A percentile compares a stretch with the other conserved stretches of the same genome.
Conservation (phyloP, 805 yeast genomes). For the Hanseniaspora singularis region DNA sequence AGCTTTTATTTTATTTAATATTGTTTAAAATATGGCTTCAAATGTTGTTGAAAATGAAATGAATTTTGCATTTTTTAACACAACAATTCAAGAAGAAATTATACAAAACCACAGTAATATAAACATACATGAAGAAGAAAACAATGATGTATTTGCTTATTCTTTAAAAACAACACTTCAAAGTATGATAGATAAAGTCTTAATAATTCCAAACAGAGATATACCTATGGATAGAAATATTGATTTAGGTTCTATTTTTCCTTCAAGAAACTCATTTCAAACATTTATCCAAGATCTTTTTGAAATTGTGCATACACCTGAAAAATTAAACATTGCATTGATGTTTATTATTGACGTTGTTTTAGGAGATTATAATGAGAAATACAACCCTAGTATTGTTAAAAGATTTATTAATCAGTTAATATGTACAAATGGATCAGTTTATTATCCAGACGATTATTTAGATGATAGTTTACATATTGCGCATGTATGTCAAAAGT, state of each 20-base stretch:
- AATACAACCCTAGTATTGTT: background rate
- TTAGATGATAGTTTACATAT: slow-evolving; percentile 3
- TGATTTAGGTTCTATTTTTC: background rate
- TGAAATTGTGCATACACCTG: slow-evolving; percentile 14
- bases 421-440: background rate
- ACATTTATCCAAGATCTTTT: slow-evolving; percentile 6
- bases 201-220: background rate
- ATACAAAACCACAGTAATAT: background rate
- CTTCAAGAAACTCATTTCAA: background rate
- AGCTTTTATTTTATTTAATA: too few species aligned
- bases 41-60: background rate
- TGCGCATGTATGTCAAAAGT: slow-evolving; percentile 3
- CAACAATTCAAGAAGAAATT: background rate
- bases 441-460: slow-evolving; percentile 9
- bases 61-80: background rate
- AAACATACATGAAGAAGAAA: background rate
- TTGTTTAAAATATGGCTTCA: too few species aligned
- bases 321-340: slow-evolving; percentile 3
- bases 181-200: background rate
- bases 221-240: too few species aligned
- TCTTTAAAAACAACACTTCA: background rate
- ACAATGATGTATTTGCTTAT: background rate
- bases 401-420: background rate
- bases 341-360: slow-evolving; percentile 8
- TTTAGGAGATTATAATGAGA: background rate